Base-by-base conservation (phyloP, 2,329 filamentous ascomycete species). In the Biscogniauxia sp. region DNA sequence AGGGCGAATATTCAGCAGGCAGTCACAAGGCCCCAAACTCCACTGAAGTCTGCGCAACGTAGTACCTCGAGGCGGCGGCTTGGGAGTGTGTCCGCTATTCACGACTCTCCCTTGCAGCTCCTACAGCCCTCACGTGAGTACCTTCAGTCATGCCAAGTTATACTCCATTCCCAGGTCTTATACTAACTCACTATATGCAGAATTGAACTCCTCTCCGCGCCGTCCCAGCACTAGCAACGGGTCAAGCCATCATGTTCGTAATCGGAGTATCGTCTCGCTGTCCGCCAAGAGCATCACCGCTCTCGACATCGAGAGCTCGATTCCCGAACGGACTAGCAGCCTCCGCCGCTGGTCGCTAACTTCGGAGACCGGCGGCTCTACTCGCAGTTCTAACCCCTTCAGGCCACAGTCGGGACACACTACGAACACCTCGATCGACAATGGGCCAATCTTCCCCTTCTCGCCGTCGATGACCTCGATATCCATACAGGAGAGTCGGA, bases 371-470 rank as follows among this genome's bases (percentile, higher is more conserved):
- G 76, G 74, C 54, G 75, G 73, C 15, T 79, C 78, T 3, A 78
- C 76, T 55, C 66, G 72, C 23, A 77, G 76, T 57, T 80, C 78
- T 15, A 78, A 76, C 53, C 70, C 71, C 3, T 76, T 75, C n/a
- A 68, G 77, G 1, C 77, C 78, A 0, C 73, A 73, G 26, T 81
- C 79, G 1, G 75, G 73, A 23, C 77, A 80, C 58, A 82, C 80
- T 0, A 74, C 77, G 8, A 77, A 75, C 26, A 82, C 80, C 0
- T 81, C 80, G 0, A 68, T 82, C 50, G 79, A 82, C 62, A 64
- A 78, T 20, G 59, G 67, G 2, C 67, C 70, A 32, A 58, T 61
- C 20, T 57, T 64, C n/a, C 65, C 68, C 8, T 58, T 61, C 19
- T 20, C 61, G 2, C 65, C 66, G 41, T 51, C 56, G 8, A 51